Evolutionary conservation across 345 rosid species (phyloP).

Genomic region (Xanthoceras sorbifolium): DNA sequence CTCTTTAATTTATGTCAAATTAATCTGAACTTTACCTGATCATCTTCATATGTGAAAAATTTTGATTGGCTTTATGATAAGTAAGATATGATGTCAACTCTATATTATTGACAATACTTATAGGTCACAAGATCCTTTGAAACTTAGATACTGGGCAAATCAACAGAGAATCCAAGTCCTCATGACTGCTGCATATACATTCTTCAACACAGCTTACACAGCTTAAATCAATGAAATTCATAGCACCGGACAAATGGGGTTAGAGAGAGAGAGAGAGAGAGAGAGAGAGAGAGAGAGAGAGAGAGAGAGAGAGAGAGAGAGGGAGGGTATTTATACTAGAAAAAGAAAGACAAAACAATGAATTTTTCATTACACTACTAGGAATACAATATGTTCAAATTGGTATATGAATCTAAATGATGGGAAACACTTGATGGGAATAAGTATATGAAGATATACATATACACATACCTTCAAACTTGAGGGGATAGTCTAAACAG

Average conservation of each 20-base stretch:
- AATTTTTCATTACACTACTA: constrained; percentile 10
- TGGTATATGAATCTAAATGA: constrained; percentile 10
- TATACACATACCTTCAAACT: constrained; percentile 19
- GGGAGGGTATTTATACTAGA: background rate
- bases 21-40: too few relatives aligned
- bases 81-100: too few relatives aligned
- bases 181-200: background rate
- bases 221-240: background rate
- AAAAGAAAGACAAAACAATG: background rate
- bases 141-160: too few relatives aligned
- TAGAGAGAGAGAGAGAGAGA: background rate
- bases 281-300: background rate
- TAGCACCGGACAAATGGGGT: background rate
- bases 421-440: background rate
- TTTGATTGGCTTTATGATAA: too few relatives aligned
- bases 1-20: too few relatives aligned
- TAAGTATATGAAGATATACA: constrained; percentile 18
- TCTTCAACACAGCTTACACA: background rate
- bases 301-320: background rate
- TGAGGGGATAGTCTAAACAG: background rate
- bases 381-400: constrained; percentile 21
- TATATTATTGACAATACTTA: too few relatives aligned
- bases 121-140: too few relatives aligned
- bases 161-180: too few relatives aligned
- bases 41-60: too few relatives aligned